A percentile compares a stretch with the other conserved stretches of the same genome.
Conservation (phyloP, 805 yeast species). For the Saturnispora serradocipensis region DNA sequence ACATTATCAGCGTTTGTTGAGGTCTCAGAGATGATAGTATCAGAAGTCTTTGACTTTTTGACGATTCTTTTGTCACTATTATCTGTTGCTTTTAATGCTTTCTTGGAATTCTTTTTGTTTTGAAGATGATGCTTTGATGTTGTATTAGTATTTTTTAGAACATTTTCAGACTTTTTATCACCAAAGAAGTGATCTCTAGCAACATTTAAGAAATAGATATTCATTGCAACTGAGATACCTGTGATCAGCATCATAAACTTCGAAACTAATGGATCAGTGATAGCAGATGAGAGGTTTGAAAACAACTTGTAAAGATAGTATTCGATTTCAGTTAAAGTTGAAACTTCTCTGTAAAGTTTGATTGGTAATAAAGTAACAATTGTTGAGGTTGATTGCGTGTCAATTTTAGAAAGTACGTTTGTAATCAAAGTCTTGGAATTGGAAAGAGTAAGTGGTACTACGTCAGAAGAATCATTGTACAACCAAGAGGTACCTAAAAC, state of each 20-base stretch:
- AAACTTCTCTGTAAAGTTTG: conserved; percentile 49
- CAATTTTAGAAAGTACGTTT: conserved; percentile 8
- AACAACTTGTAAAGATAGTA: conserved; percentile 45
- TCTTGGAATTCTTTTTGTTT: conserved; percentile 7
- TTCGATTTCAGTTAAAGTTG: conserved; percentile 49
- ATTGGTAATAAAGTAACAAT: conserved; percentile 51
- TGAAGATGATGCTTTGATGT: neutral
- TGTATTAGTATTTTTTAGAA: neutral
- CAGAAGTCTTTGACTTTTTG: neutral
- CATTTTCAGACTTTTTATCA: conserved; percentile 12
- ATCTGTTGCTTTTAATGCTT: neutral
- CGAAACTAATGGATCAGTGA: conserved; percentile 72
- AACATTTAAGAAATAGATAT: conserved; percentile 78
- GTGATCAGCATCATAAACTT: conserved; percentile 67
- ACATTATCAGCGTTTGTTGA: conserved; percentile 18
- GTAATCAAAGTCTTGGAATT: conserved; percentile 31
- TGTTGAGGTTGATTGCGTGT: conserved; percentile 29
- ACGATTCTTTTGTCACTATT: neutral
- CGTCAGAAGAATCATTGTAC: conserved; percentile 36
- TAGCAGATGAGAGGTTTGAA: conserved; percentile 52
- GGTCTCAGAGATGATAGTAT: neutral
- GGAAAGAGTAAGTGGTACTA: conserved; percentile 16
- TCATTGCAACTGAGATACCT: conserved; percentile 67
- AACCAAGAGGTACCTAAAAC: conserved; percentile 68
- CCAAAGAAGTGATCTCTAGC: conserved; percentile 47